Conservation (phyloP, 306 rosid genomes). For the Acacia acuminata region DNA sequence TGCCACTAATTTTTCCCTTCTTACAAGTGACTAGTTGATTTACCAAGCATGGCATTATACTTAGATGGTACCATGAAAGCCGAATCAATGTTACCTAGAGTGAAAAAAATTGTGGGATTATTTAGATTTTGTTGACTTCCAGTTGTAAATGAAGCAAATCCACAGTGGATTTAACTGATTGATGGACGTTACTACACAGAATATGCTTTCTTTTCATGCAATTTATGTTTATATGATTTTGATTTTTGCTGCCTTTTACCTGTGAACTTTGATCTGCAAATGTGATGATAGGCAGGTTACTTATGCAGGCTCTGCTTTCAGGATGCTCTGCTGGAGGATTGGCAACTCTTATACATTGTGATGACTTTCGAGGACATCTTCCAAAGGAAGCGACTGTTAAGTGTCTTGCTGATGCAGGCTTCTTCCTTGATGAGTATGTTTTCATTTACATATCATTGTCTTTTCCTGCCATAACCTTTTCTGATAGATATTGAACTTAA, state of each 20-base stretch:
- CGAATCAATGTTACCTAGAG: conserved; percentile 9
- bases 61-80: conserved; percentile 4
- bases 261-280: conserved; percentile 22
- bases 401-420: conserved; percentile 97
- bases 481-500: neutral
- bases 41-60: neutral
- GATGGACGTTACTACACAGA: neutral
- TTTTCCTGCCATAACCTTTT: conserved; percentile 27
- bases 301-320: conserved; percentile 84
- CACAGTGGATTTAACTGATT: neutral
- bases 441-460: conserved; percentile 21
- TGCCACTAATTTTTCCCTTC: neutral
- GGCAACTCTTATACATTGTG: conserved; percentile 94
- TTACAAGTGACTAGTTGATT: neutral
- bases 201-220: conserved; percentile 17
- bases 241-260: conserved; percentile 11
- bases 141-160: conserved; percentile 17
- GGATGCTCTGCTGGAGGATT: conserved; percentile 99
- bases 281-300: conserved; percentile 20
- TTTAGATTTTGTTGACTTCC: conserved; percentile 8
- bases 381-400: conserved; percentile 67
- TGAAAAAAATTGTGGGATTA: conserved; percentile 15
- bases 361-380: conserved; percentile 59
- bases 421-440: conserved; percentile 97
- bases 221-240: conserved; percentile 2